Base-by-base conservation (phyloP, 441 rosid genomes). In the Croton setiger region DNA sequence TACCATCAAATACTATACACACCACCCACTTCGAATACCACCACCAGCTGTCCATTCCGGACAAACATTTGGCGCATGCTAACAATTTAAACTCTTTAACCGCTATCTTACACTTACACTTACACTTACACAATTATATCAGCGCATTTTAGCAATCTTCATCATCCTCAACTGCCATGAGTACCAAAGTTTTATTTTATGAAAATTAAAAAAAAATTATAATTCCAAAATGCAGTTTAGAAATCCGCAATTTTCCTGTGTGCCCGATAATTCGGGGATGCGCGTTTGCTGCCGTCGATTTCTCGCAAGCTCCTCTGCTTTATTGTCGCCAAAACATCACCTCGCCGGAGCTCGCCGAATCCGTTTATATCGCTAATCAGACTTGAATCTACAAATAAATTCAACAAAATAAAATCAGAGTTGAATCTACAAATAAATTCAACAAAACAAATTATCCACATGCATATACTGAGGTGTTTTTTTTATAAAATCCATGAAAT, bases 221-320 rank as follows among this genome's bases (percentile, higher is more conserved):
- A 76, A 47, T 55, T 76, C 52, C 72, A 71, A 8, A 69, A 70
- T 41, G 66, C 67, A 35, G 53, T 57, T 70, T 78, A 92, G 76
- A 78, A 78, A 67, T 79, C 84, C 68, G 86, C 92, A 47, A 83
- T 66, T 87, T 93, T 90, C 64, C 97, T 76, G 88, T 83, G 86
- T 36, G 75, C 73, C 57, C 87, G 85, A 53, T 71, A 76, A 76
- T 75, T 83, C 35, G 67, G 59, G 6, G 66, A 23, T 13, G 63
- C 10, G 35, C 64, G 76, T 64, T 75, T 79, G 18, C 73, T 79
- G 18, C 73, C 82, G 4, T 51, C 59, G 7, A 84, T 68, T 72
- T 84, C 92, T 64, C 74, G 91, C 71, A 93, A 73, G 76, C 82
- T 90, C 79, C 89, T 81, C 72, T 84, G 71, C 82, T 88, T 90